Percentiles rank a stretch among this genome's conserved stretches.
These are phyloP conservation scores for Calonectria ilicicola DNA, from an alignment of 2,329 filamentous ascomycete species.

Conservation along the genomic window DNA sequence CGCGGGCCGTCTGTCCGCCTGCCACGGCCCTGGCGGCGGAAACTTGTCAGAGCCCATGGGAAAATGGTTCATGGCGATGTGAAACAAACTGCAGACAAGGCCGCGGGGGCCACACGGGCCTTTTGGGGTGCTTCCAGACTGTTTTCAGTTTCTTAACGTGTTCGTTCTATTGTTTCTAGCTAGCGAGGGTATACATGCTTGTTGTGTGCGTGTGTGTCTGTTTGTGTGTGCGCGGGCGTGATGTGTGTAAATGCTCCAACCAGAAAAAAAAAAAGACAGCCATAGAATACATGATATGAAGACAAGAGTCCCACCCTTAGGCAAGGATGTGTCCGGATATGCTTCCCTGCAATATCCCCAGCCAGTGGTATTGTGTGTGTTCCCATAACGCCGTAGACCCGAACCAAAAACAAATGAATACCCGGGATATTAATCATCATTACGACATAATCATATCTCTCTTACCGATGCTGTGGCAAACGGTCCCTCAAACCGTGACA, in stretches of 20 bases:
- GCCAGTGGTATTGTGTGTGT: neutral
- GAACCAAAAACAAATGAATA: neutral
- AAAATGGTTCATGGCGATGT: constrained; percentile 3
- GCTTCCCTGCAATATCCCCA: neutral
- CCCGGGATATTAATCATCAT: neutral
- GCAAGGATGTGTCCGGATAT: neutral
- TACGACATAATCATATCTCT: neutral
- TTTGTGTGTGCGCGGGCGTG: neutral
- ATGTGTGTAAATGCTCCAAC: neutral
- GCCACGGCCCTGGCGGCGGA: neutral
- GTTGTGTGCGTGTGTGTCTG: neutral
- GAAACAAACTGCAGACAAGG: constrained; percentile 6
- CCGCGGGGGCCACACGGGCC: neutral
- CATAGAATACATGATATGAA: neutral
- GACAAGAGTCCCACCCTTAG: neutral
- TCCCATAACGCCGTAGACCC: constrained; percentile 1
- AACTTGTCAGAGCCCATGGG: neutral
- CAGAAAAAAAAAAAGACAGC: neutral
- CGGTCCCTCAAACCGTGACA: constrained; percentile 26
- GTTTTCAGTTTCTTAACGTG: neutral
- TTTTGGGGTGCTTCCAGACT: neutral
- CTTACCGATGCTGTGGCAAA: neutral
- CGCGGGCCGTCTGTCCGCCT: neutral
- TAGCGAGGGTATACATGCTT: constrained; percentile 14
- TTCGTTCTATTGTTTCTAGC: neutral